Conservation (phyloP, 148 eudicot species). For the Vaccinium myrtillus region DNA sequence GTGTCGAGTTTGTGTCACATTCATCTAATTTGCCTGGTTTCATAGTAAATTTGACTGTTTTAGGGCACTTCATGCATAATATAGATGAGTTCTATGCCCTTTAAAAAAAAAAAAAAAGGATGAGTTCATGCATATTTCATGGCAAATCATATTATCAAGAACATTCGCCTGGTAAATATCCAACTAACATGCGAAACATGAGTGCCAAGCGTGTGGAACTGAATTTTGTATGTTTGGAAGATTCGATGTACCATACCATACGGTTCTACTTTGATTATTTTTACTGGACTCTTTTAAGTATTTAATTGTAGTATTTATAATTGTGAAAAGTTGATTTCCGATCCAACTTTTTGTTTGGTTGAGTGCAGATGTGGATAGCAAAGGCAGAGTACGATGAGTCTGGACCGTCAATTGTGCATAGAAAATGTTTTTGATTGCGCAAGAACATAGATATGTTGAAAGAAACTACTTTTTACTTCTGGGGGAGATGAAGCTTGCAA, state of each 20-base stretch:
- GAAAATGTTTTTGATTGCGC: neutral
- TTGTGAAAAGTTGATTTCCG: neutral
- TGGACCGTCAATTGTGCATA: slow-evolving; percentile 7
- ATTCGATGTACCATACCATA: neutral
- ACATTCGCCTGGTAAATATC: neutral
- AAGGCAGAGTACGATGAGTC: neutral
- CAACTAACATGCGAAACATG: neutral
- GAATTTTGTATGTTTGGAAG: neutral
- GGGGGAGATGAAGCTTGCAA: neutral
- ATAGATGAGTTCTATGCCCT: neutral
- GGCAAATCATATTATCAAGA: neutral
- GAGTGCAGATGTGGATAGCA: neutral
- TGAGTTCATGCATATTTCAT: neutral
- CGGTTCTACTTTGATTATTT: neutral
- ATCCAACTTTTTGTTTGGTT: neutral
- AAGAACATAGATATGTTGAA: neutral
- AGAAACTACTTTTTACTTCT: neutral
- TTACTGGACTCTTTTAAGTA: neutral
- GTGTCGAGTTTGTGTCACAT: neutral
- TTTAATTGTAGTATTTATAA: neutral
- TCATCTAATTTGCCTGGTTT: neutral
- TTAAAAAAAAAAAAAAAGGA: too few species aligned
- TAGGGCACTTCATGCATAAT: neutral
- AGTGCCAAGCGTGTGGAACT: neutral
- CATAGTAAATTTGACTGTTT: too few species aligned